Percentiles rank a stretch among this genome's conserved stretches.
These are phyloP conservation scores for fission yeast (Schizosaccharomyces pombe) DNA, from an alignment of 805 yeast genomes.

Conservation along the genomic window DNA sequence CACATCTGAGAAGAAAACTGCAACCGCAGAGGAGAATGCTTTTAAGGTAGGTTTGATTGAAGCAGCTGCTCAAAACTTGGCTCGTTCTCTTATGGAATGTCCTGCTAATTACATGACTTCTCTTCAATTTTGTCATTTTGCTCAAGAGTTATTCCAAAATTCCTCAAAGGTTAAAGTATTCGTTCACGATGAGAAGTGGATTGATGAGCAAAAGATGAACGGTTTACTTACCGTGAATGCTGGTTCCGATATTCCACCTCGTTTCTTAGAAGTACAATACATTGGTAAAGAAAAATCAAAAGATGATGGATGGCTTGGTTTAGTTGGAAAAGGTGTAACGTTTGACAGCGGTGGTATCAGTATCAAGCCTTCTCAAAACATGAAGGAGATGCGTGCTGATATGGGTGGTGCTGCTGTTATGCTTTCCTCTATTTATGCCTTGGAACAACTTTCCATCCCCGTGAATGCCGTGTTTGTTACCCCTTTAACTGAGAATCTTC, in stretches of 20 bases:
- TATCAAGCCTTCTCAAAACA: background rate
- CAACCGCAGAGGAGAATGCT: background rate
- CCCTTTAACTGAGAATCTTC: slow-evolving; percentile 2
- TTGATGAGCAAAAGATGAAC: background rate
- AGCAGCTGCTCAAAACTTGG: slow-evolving; percentile 5
- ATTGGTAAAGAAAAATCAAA: background rate
- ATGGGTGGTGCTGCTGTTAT: slow-evolving; percentile 5
- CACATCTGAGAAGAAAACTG: background rate
- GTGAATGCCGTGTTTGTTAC: background rate
- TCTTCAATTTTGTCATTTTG: background rate
- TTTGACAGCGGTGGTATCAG: slow-evolving; percentile 4
- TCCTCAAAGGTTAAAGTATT: background rate
- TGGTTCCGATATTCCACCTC: slow-evolving; percentile 2
- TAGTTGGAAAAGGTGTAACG: slow-evolving; percentile 3
- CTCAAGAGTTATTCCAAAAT: background rate
- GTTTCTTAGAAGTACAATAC: background rate
- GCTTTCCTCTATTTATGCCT: background rate
- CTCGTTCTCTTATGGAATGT: slow-evolving; percentile 4
- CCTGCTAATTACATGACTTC: slow-evolving; percentile 3
- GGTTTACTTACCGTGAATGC: background rate
- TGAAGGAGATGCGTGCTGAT: slow-evolving; percentile 4
- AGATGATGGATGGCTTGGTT: background rate
- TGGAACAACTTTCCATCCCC: background rate
- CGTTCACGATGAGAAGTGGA: slow-evolving; percentile 1
- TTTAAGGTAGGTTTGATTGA: background rate